Conservation (phyloP, 192 early-diverging fungal species). For the Coemansia sp. region DNA sequence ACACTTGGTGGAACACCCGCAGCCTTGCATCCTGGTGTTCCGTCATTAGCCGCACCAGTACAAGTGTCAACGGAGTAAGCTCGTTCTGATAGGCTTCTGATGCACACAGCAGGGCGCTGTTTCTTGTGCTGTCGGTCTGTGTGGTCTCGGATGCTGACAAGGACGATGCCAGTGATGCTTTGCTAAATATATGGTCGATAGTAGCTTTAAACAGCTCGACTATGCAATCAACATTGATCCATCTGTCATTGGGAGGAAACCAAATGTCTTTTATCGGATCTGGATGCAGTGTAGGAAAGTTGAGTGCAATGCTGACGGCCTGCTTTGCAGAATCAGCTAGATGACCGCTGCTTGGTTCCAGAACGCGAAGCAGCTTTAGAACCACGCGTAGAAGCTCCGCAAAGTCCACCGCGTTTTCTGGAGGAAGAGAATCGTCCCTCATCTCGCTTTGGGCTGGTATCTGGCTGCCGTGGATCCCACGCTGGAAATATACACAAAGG, state of each 20-base stretch:
- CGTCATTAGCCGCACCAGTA: slow-evolving; percentile 34
- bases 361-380: slow-evolving; percentile 6
- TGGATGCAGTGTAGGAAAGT: slow-evolving; percentile 29
- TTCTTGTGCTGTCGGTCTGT: neutral
- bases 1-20: slow-evolving; percentile 28
- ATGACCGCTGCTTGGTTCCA: slow-evolving; percentile 17
- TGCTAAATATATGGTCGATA: slow-evolving; percentile 7
- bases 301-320: slow-evolving; percentile 36
- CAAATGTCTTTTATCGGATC: slow-evolving; percentile 17
- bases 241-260: slow-evolving; percentile 22
- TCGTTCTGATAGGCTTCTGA: slow-evolving; percentile 16
- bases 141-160: neutral
- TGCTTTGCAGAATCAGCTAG: slow-evolving; percentile 32
- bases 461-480: neutral
- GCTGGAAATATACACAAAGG: slow-evolving; percentile 26
- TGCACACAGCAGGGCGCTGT: neutral
- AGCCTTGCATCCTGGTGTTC: slow-evolving; percentile 30
- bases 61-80: slow-evolving; percentile 36
- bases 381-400: slow-evolving; percentile 18
- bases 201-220: slow-evolving; percentile 12
- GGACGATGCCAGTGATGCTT: neutral
- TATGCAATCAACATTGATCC: slow-evolving; percentile 17
- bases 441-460: neutral
- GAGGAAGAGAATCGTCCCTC: slow-evolving; percentile 26
- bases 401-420: slow-evolving; percentile 25